phyloP scores from a whole-genome alignment of 2,329 filamentous ascomycete genomes.

The Aspergillus quadrilineatus region DNA sequence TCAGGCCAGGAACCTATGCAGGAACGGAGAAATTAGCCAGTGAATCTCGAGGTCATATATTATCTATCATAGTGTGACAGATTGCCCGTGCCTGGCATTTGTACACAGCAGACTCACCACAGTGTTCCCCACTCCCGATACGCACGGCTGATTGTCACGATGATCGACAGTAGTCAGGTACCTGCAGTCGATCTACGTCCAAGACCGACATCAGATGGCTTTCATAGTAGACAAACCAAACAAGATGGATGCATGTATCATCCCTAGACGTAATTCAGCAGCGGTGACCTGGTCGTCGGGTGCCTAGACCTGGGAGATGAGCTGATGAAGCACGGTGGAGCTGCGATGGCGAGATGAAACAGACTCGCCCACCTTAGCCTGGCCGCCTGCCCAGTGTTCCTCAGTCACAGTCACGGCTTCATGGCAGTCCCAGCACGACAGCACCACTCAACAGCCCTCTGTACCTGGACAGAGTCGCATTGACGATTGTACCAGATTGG shows the following conservation, averaged over 20 bases:
- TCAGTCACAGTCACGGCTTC: background rate
- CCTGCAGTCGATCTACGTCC: background rate
- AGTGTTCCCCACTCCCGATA: background rate
- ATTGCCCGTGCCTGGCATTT: background rate
- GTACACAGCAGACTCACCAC: background rate
- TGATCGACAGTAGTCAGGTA: background rate
- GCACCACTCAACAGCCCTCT: background rate
- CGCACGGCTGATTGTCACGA: background rate
- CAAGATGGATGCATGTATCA: background rate
- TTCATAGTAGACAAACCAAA: background rate
- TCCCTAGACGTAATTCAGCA: background rate
- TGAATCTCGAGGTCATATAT: too few species aligned
- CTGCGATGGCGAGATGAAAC: background rate
- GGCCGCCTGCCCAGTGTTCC: background rate
- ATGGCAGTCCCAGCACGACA: background rate
- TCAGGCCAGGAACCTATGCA: background rate
- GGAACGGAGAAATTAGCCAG: background rate
- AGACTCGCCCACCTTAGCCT: background rate
- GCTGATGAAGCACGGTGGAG: background rate
- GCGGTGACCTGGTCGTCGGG: background rate
- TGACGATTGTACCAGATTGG: too few species aligned
- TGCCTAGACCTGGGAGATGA: background rate
- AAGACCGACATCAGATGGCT: background rate
- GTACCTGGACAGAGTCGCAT: too few species aligned
- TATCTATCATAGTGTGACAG: background rate